Evolutionary conservation across 192 early-diverging fungal species (phyloP), one percentile per base, ranked within the genome.

Genomic region (Coemansia sp.): DNA sequence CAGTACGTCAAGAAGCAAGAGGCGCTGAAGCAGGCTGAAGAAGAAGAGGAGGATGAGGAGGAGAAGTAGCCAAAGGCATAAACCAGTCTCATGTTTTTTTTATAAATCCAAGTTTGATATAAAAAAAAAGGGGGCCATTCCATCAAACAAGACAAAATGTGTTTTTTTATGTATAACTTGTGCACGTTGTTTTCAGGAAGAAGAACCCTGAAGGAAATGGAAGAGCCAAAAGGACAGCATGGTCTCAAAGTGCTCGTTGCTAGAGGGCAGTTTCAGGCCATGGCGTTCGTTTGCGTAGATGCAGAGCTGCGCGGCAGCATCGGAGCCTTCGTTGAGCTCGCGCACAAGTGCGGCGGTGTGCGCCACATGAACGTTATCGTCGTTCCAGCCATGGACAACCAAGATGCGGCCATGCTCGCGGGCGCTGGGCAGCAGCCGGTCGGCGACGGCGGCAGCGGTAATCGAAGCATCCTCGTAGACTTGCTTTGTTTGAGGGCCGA

Each of bases 231-330:
- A 85, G 33, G 86, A 82, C 82, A 90, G 85, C 15, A 90, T 66
- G 1, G 89, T 90, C 71, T 92, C 90, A 85, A 87, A 92, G 58
- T 92, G 90, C 66, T 92, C 90, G 55, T 87, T 87, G 9, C 85
- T 86, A 36, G 82, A 83, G 5, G 87, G 75, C 68, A 84, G 79
- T 20, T 88, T 67, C 38, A 92, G 66, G 1, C 89, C 90, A 62
- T 92, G 90, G 32, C 88, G 80, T 63, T 92, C 90, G n/a, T 84
- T 83, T 1, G 90, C 89, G 62, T 92, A 92, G 20, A 88, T 61
- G 66, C 90, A 89, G 10, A 89, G 55, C 35, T 83, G 76, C 52
- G 86, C 81, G 10, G 90, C 87, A 53, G 87, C 88, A n/a, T 72
- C 74, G 25, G 50, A 25, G 56, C 82, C 75, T 5, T n/a, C 15